Base-by-base conservation (phyloP, 257 asterid species). In the Nicotiana otophora region DNA sequence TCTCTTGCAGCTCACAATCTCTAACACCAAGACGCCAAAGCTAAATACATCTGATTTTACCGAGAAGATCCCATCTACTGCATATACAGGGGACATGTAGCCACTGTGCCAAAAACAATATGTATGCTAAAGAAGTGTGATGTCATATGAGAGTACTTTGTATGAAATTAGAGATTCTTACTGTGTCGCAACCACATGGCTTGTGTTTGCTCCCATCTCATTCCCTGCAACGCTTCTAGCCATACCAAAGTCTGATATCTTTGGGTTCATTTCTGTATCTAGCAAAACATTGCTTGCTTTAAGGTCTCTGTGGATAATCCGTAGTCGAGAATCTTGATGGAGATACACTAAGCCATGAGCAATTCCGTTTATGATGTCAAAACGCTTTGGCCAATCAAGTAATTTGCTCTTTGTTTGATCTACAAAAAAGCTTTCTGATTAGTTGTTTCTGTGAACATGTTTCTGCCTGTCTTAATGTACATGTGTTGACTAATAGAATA, bases 61-160 rank as follows among this genome's bases (percentile, higher is more conserved):
- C 0, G 87, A 84, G 54, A 84, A 86, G 5, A 86, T 17, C 31
- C 89, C 87, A 54, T 86, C 87, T 23, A 82, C 34, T 17, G 87
- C 85, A 48, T 86, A 86, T 77, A 84, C 89, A 3, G 89, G 87
- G 48, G 87, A 67, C 85, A 86, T 86, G n/a, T 86, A 86, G 36
- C 89, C 89, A 54, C 89, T 86, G 61, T 84, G 80, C 11, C 5
- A 20, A 0, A 72, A 20, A 23, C 26, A 23, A 23, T 23, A 23
- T 23, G 26, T 23, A 23, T 23, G 26, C 26, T 23, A 23, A 23
- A 23, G 26, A 23, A 23, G 1, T 23, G 26, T 23, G 12, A 46
- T 72, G 8, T 36, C 58, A 70, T 72, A 72, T 72, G 60, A 46
- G 60, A 42, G 60, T 72, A 72, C 3, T 11, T 2, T 20, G 36